phyloP scores from a whole-genome alignment of 768 basidiomycete genomes.

The Termitomyces sp. region DNA sequence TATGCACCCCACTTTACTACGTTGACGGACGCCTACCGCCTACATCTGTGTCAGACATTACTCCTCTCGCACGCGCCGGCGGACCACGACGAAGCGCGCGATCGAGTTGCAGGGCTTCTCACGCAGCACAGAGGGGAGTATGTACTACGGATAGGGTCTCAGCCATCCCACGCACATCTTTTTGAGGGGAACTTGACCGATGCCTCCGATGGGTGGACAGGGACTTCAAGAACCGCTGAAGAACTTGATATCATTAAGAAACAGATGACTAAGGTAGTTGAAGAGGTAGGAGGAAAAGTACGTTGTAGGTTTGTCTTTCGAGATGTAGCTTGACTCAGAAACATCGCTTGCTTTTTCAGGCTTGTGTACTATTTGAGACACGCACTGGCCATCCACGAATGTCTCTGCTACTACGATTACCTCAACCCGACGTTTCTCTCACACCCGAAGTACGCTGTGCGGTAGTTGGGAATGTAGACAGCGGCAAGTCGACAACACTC shows the following conservation, averaged over 20 bases:
- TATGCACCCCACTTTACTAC: not conserved
- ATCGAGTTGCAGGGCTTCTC: slow-evolving; percentile 60
- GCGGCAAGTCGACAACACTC: slow-evolving; percentile 91
- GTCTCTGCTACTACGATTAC: slow-evolving; percentile 66
- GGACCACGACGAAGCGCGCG: slow-evolving; percentile 55
- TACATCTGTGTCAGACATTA: slow-evolving; percentile 31
- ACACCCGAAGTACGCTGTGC: slow-evolving; percentile 95
- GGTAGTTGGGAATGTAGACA: slow-evolving; percentile 93
- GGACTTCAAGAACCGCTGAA: slow-evolving; percentile 43
- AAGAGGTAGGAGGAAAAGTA: slow-evolving; percentile 83
- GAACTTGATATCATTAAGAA: slow-evolving; percentile 48
- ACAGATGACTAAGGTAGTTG: slow-evolving; percentile 46
- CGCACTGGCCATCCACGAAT: slow-evolving; percentile 48
- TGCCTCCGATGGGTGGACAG: slow-evolving; percentile 51
- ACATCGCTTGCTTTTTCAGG: slow-evolving; percentile 30
- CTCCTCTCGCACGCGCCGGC: slow-evolving; percentile 38
- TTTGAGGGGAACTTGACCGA: slow-evolving; percentile 52
- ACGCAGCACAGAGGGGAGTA: slow-evolving; percentile 73
- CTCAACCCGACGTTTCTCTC: slow-evolving; percentile 68
- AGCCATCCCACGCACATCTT: slow-evolving; percentile 54
- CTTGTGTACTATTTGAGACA: slow-evolving; percentile 51
- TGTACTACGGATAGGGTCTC: slow-evolving; percentile 68
- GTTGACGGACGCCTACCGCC: slow-evolving; percentile 1
- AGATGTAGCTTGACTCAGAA: not conserved
- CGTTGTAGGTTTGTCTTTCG: not conserved